phyloP scores from a whole-genome alignment of 2,329 filamentous ascomycete genomes.

The Cryphonectria radicalis region DNA sequence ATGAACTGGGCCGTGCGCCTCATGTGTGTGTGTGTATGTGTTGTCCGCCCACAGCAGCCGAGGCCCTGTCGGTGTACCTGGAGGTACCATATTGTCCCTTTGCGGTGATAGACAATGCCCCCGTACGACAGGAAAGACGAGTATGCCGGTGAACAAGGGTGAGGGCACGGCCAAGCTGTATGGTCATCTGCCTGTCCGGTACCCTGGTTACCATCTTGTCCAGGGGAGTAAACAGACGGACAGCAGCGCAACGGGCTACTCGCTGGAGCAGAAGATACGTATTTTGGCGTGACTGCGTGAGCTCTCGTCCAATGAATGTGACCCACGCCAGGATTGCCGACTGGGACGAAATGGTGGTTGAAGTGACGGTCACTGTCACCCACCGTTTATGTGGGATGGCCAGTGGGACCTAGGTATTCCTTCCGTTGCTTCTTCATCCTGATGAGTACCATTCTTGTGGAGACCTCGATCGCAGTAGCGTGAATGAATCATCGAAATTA shows the following conservation, averaged over 20 bases:
- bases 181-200: background rate
- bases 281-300: background rate
- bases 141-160: background rate
- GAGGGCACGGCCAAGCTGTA: background rate
- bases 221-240: background rate
- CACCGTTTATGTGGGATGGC: too few relatives aligned
- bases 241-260: too few relatives aligned
- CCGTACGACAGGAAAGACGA: background rate
- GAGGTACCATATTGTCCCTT: background rate
- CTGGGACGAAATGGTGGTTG: too few relatives aligned
- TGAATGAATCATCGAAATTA: too few relatives aligned
- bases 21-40: background rate
- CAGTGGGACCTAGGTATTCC: too few relatives aligned
- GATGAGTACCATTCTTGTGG: too few relatives aligned
- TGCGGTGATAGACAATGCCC: background rate
- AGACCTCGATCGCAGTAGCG: too few relatives aligned
- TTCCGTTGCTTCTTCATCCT: too few relatives aligned
- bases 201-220: too few relatives aligned
- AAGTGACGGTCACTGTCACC: too few relatives aligned
- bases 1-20: background rate
- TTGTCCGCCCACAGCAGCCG: background rate
- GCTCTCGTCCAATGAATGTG: background rate
- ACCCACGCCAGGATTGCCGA: background rate
- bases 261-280: background rate
- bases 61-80: background rate